Percentiles rank a stretch among this genome's conserved stretches.
These are phyloP conservation scores for Fusarium nurragi DNA, from an alignment of 2,329 filamentous ascomycete species.

Conservation along the genomic window DNA sequence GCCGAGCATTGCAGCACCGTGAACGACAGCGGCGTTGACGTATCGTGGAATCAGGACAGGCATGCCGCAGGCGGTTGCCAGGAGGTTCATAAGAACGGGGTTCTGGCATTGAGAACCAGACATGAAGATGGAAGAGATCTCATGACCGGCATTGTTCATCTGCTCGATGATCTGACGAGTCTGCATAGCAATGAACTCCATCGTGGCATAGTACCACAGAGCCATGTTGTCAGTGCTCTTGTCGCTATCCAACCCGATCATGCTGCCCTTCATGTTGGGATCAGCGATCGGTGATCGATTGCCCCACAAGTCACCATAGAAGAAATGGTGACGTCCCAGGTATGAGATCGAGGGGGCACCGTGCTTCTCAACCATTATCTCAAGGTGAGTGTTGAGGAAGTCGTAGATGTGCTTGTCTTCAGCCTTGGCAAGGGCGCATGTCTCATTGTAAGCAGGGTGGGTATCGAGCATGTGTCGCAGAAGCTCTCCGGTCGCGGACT, in stretches of 20 bases:
- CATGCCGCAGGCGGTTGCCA: constrained; percentile 90
- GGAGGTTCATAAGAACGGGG: constrained; percentile 86
- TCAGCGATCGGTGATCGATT: constrained; percentile 96
- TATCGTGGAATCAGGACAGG: constrained; percentile 94
- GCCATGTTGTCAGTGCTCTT: constrained; percentile 88
- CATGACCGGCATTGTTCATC: constrained; percentile 91
- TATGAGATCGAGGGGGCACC: constrained; percentile 82
- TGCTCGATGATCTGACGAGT: constrained; percentile 93
- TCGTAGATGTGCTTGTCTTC: constrained; percentile 93
- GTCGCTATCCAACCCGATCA: constrained; percentile 88
- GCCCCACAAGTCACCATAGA: constrained; percentile 97
- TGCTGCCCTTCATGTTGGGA: constrained; percentile 88
- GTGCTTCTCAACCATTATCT: constrained; percentile 74
- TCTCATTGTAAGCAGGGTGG: constrained; percentile 87
- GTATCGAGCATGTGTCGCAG: constrained; percentile 95
- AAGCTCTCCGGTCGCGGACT: constrained; percentile 94
- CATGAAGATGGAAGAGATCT: constrained; percentile 96
- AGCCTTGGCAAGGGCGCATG: constrained; percentile 79
- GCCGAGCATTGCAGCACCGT: constrained; percentile 98
- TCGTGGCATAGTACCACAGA: constrained; percentile 91
- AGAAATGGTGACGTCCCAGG: constrained; percentile 93
- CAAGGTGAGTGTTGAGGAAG: constrained; percentile 88
- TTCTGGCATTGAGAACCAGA: constrained; percentile 98
- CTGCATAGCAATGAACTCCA: constrained; percentile 98
- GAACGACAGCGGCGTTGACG: constrained; percentile 93